phyloP scores from a whole-genome alignment of 768 basidiomycete species.

The Serendipita sp. region DNA sequence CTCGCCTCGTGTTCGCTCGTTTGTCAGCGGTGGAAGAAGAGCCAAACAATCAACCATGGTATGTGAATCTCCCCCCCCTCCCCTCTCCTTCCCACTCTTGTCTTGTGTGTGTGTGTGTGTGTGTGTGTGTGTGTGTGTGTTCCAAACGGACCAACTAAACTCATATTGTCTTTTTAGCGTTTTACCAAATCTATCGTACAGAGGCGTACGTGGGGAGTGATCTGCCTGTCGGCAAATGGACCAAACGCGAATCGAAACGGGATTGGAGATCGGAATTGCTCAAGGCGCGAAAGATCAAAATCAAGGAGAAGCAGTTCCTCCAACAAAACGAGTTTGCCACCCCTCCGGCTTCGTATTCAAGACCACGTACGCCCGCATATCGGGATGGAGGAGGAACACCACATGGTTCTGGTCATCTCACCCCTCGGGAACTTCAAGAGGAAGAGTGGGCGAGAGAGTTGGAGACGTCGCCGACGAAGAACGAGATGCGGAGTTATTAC shows the following conservation, averaged over 20 bases:
- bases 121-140: no score
- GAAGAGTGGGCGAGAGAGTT: conserved; percentile 1
- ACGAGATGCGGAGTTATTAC: neutral
- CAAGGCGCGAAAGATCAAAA: neutral
- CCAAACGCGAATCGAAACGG: conserved; percentile 1
- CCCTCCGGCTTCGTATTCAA: neutral
- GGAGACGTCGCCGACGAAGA: neutral
- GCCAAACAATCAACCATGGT: conserved; percentile 2
- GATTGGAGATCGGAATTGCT: neutral
- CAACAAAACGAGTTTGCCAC: neutral
- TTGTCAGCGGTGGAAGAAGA: conserved; percentile 5
- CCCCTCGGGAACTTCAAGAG: neutral
- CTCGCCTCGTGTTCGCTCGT: neutral
- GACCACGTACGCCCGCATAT: neutral
- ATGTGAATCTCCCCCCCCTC: neutral
- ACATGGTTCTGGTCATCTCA: neutral
- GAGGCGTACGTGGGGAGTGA: neutral
- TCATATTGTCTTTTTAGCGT: neutral
- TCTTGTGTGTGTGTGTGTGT: no score
- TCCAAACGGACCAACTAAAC: neutral
- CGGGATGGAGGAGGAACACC: neutral
- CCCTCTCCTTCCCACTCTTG: no score
- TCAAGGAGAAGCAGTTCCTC: neutral
- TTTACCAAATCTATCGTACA: neutral
- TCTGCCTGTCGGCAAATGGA: conserved; percentile 2